Percentiles rank a stretch among this genome's conserved stretches.
These are phyloP conservation scores for Phytophthora agathidicida DNA, from an alignment of 352 stramenopile species.

Conservation along the genomic window DNA sequence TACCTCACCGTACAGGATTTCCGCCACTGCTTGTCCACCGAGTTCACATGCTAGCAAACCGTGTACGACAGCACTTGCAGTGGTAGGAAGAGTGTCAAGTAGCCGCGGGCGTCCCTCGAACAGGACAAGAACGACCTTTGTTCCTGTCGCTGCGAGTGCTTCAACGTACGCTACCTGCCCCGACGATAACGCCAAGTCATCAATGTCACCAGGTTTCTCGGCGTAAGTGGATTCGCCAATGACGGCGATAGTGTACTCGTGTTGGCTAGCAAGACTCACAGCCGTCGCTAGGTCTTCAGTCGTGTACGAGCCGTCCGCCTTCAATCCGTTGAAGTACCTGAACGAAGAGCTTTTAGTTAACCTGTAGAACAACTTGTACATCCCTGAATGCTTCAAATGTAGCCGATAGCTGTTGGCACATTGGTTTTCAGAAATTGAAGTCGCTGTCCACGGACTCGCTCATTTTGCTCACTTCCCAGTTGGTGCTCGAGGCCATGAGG, in stretches of 20 bases:
- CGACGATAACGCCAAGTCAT: slow-evolving; percentile 64
- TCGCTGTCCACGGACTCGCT: too few species aligned
- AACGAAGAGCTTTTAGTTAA: too few species aligned
- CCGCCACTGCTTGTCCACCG: slow-evolving; percentile 80
- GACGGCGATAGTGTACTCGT: slow-evolving; percentile 75
- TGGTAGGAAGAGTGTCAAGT: slow-evolving; percentile 47
- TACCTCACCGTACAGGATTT: slow-evolving; percentile 80
- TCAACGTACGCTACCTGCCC: slow-evolving; percentile 82
- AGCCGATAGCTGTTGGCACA: too few species aligned
- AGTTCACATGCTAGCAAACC: slow-evolving; percentile 75
- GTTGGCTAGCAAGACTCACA: slow-evolving; percentile 51
- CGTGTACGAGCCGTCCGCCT: slow-evolving; percentile 50
- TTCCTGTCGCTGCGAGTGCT: slow-evolving; percentile 60
- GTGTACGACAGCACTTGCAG: slow-evolving; percentile 74
- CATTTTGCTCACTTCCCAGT: too few species aligned
- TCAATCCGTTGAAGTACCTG: slow-evolving; percentile 64
- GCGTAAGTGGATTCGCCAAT: slow-evolving; percentile 83
- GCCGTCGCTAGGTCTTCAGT: slow-evolving; percentile 52
- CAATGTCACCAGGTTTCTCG: slow-evolving; percentile 88
- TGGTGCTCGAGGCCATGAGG: too few species aligned
- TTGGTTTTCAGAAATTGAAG: too few species aligned
- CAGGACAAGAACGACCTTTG: slow-evolving; percentile 85
- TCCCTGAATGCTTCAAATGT: too few species aligned
- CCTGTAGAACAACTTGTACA: too few species aligned
- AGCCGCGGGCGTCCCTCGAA: slow-evolving; percentile 82